Evolutionary conservation across 2,329 filamentous ascomycete genomes (phyloP), one percentile per base, ranked within the genome.

Genomic region (Cryphonectria parasitica): DNA sequence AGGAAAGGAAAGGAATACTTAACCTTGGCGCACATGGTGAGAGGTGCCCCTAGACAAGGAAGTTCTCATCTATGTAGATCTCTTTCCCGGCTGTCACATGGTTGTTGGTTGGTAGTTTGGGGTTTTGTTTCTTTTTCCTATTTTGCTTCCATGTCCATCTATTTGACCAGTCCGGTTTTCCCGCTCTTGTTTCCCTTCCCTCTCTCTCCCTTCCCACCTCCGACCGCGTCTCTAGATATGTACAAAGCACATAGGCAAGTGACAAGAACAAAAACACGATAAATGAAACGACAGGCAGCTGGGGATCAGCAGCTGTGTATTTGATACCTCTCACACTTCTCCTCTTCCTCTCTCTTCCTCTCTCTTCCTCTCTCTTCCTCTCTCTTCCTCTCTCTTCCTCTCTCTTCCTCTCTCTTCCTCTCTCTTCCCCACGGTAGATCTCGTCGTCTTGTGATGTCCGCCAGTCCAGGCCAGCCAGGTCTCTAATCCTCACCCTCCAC

Each of bases 221-320:
- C 34, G 22, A 49, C 28, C 56, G 15, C 34, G 6, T 69, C 52
- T 49, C 61, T n/a, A 52, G 25, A 60, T 72, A 68, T 72, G 25
- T 70, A 72, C 68, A 72, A 41, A 54, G 34, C 39, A 66, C 61
- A 11, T 25, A 62, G 19, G 43, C 45, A 56, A 52, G 39, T 56
- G 28, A 65, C 54, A 62, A 49, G 41, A 67, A 58, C n/a, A 67
- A 72, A 17, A 43, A 43, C 13, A 6, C n/a, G n/a, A 49, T n/a
- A 19, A 49, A 39, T 39, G 22, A 49, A 49, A 49, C 22, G 34
- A 58, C 25, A 58, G 54, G 54, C 34, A 66, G 64, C 70, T 52
- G 49, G 64, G 34, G 7, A 17, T 31, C 43, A 58, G 13, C 64
- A 65, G 67, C 67, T 67, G 58, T 60, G 54, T 65, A 41, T 36